These are phyloP conservation scores for Cryphonectria parasitica DNA, from an alignment of 2,329 filamentous ascomycete genomes.

Conservation along the genomic window DNA sequence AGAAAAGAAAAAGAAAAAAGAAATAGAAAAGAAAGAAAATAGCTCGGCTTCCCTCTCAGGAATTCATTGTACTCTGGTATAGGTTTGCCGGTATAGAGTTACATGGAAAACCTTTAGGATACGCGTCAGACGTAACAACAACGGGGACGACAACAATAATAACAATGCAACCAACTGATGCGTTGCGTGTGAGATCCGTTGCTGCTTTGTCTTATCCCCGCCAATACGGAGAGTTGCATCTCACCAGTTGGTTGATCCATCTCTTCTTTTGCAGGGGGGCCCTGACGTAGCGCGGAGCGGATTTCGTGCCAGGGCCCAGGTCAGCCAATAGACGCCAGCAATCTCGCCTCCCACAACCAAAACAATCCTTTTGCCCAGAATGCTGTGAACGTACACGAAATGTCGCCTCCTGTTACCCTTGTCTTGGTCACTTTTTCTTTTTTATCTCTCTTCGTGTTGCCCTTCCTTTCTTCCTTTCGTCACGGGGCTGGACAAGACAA, in stretches of 20 bases:
- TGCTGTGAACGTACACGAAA: background rate
- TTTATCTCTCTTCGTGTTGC: background rate
- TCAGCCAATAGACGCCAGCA: constrained; percentile 16
- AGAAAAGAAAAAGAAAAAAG: no score
- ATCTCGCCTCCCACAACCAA: constrained; percentile 14
- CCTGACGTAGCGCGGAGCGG: background rate
- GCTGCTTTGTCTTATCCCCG: background rate
- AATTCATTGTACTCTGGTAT: background rate
- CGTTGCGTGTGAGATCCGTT: background rate
- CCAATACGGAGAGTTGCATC: constrained; percentile 6
- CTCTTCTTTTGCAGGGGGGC: background rate
- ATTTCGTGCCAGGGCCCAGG: background rate
- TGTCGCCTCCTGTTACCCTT: background rate
- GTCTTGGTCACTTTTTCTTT: background rate
- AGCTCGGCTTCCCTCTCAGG: no score
- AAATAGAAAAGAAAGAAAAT: background rate
- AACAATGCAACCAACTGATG: constrained; percentile 3
- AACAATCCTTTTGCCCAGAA: background rate
- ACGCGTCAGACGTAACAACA: constrained; percentile 2
- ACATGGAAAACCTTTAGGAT: background rate
- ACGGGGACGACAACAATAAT: background rate
- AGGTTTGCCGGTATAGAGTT: background rate
- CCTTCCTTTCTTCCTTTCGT: background rate
- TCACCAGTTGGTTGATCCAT: constrained; percentile 1
- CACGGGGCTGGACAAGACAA: background rate